phyloP scores from a whole-genome alignment of 1,139 yeast species.

The Scheffersomyces parashehatae region DNA sequence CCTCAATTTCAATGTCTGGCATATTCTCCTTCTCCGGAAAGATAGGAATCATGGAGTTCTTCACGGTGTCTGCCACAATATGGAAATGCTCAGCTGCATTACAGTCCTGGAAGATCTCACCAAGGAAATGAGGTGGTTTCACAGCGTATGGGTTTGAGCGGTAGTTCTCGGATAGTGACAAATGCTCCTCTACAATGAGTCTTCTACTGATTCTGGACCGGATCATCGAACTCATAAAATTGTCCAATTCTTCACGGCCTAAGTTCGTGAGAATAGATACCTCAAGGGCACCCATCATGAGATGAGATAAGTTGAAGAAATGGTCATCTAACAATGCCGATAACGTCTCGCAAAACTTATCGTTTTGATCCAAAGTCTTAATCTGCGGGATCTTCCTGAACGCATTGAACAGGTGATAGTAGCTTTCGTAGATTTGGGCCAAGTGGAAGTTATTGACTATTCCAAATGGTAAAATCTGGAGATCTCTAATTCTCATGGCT shows the following conservation, averaged over 20 bases:
- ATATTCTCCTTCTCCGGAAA: conserved; percentile 58
- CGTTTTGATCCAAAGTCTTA: conserved; percentile 69
- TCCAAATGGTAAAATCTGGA: conserved; percentile 81
- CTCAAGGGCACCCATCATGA: conserved; percentile 92
- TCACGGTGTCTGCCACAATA: conserved; percentile 52
- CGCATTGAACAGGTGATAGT: conserved; percentile 82
- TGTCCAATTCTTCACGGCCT: conserved; percentile 65
- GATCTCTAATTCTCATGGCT: conserved; percentile 74
- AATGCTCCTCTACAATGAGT: conserved; percentile 87
- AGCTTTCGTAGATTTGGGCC: conserved; percentile 84
- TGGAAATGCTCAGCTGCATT: conserved; percentile 68
- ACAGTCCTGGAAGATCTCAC: conserved; percentile 82
- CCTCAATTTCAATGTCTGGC: conserved; percentile 78
- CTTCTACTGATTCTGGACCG: conserved; percentile 87
- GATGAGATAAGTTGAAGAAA: conserved; percentile 75
- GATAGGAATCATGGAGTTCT: conserved; percentile 42
- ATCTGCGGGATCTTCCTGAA: conserved; percentile 74
- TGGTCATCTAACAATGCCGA: conserved; percentile 73
- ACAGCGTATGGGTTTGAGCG: conserved; percentile 41
- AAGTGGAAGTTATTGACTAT: conserved; percentile 84
- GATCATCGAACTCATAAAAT: conserved; percentile 71
- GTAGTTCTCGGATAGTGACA: conserved; percentile 71
- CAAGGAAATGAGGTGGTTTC: conserved; percentile 70
- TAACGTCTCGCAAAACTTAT: conserved; percentile 64
- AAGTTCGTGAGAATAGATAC: conserved; percentile 65